Evolutionary conservation across 2,329 filamentous ascomycete genomes (phyloP).

Genomic region (Scedosporium apiospermum): DNA sequence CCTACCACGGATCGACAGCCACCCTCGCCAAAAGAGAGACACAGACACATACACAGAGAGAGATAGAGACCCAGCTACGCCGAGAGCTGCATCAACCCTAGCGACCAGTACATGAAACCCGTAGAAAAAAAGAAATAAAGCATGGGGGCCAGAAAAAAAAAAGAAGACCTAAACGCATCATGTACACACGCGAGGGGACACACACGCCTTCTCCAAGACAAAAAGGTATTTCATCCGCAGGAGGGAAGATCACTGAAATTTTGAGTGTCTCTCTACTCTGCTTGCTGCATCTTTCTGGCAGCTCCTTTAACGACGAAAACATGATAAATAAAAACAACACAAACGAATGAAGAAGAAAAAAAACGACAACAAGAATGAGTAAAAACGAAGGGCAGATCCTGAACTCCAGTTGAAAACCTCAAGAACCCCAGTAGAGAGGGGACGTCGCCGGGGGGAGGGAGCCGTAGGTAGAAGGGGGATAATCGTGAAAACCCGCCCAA

Average conservation of each 20-base stretch:
- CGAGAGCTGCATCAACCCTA: neutral
- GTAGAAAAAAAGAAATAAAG: neutral
- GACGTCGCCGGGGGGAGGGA: neutral
- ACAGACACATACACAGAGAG: too few species aligned
- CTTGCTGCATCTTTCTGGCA: neutral
- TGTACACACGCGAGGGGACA: neutral
- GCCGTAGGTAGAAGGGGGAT: neutral
- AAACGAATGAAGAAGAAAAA: neutral
- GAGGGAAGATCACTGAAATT: neutral
- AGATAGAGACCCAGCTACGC: neutral
- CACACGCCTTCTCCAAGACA: neutral
- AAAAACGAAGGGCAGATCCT: conserved; percentile 2
- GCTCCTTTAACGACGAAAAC: neutral
- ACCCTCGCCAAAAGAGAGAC: too few species aligned
- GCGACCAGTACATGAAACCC: neutral
- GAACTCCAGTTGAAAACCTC: neutral
- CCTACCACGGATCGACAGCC: too few species aligned
- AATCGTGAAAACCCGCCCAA: neutral
- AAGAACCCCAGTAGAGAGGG: neutral
- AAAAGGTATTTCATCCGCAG: neutral
- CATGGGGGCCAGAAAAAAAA: neutral
- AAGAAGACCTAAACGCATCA: too few species aligned
- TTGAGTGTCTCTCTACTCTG: neutral
- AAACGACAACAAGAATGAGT: neutral
- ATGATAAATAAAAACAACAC: neutral